Evolutionary conservation across 345 rosid species (phyloP).

Genomic region (Lagerstroemia speciosa): DNA sequence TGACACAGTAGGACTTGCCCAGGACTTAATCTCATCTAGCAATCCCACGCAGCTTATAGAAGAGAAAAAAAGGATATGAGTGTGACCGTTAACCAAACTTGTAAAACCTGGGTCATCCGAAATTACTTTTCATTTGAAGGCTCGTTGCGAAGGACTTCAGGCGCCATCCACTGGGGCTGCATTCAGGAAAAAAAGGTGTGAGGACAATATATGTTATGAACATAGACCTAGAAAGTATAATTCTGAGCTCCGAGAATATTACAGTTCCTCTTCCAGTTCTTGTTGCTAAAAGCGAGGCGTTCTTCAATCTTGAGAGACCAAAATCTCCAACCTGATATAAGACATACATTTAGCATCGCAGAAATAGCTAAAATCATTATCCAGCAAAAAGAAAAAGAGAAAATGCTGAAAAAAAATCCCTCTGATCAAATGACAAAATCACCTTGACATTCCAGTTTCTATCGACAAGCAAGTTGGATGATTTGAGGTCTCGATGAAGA

Average conservation of each 20-base stretch:
- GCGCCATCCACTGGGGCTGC: constrained; percentile 99
- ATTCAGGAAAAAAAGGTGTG: constrained; percentile 2
- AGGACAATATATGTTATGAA: neutral
- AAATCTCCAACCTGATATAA: constrained; percentile 73
- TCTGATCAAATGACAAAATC: neutral
- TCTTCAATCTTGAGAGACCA: constrained; percentile 81
- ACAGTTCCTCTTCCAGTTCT: constrained; percentile 88
- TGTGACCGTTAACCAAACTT: neutral
- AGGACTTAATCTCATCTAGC: neutral
- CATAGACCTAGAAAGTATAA: neutral
- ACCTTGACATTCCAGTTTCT: constrained; percentile 92
- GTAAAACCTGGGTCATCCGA: neutral
- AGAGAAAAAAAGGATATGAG: neutral
- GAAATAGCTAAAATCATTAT: neutral
- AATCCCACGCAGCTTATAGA: neutral
- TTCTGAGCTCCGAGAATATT: constrained; percentile 8
- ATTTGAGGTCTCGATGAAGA: constrained; percentile 80
- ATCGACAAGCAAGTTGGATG: constrained; percentile 86
- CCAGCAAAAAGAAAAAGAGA: too few species aligned
- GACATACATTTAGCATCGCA: neutral
- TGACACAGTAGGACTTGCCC: neutral
- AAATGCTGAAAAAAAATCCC: neutral
- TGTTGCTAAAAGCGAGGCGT: constrained; percentile 63
- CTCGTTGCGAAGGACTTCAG: constrained; percentile 81
- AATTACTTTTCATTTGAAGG: constrained; percentile 83